These are phyloP conservation scores for Mucor circinelloides DNA, from an alignment of 371 early-diverging fungal genomes.

Conservation along the genomic window DNA sequence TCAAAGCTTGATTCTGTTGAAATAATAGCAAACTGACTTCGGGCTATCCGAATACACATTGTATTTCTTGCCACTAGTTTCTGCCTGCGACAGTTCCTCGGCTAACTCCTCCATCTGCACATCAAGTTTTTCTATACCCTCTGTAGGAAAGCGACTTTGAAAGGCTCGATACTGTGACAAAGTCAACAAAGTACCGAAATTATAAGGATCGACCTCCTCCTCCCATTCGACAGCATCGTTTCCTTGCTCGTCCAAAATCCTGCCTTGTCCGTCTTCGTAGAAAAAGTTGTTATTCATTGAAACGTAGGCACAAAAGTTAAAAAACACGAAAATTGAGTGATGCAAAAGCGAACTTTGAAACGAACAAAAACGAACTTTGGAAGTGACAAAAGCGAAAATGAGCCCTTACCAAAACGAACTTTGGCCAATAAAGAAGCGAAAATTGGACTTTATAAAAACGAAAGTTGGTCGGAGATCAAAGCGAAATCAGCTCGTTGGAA, in stretches of 20 bases:
- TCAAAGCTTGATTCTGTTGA: conserved; percentile 15
- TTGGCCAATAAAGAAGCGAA: no score
- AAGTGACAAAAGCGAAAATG: conserved; percentile 3
- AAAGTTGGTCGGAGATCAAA: no score
- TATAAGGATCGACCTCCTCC: conserved; percentile 13
- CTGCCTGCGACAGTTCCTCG: neutral
- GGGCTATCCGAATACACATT: conserved; percentile 12
- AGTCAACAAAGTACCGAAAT: conserved; percentile 8
- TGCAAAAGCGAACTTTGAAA: conserved; percentile 1
- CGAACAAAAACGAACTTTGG: conserved; percentile 9
- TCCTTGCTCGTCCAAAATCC: conserved; percentile 18
- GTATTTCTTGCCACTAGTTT: conserved; percentile 5
- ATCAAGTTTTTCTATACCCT: conserved; percentile 12
- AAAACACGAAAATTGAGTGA: neutral
- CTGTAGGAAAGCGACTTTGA: conserved; percentile 6
- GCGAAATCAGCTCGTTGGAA: no score
- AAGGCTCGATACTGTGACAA: conserved; percentile 4
- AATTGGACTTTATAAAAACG: no score
- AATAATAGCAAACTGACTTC: conserved; percentile 9
- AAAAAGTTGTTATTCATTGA: conserved; percentile 6
- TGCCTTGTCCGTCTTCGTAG: conserved; percentile 18
- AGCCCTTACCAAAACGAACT: no score
- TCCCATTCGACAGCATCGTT: conserved; percentile 16
- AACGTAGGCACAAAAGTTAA: neutral
- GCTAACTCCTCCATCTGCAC: conserved; percentile 10